Conservation (phyloP, 441 rosid species). For the Manihot esculenta region DNA sequence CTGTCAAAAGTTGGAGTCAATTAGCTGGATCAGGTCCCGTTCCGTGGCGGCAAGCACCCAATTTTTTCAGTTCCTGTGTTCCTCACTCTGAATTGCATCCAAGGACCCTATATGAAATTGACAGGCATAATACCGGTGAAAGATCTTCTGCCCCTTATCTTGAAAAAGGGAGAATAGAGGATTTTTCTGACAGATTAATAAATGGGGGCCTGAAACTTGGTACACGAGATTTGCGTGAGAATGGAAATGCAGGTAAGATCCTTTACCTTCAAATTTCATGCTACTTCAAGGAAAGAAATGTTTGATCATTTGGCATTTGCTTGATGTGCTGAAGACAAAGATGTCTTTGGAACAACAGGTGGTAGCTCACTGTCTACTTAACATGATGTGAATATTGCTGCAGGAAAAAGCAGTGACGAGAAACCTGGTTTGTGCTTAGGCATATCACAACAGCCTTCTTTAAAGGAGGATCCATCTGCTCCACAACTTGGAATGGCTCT, state of each 20-base stretch:
- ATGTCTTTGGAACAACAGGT: background rate
- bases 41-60: conserved; percentile 81
- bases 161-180: conserved; percentile 61
- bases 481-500: conserved; percentile 44
- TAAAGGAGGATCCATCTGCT: conserved; percentile 58
- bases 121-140: conserved; percentile 44
- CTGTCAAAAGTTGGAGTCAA: conserved; percentile 64
- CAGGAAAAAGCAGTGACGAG: conserved; percentile 58
- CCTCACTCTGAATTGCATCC: conserved; percentile 59
- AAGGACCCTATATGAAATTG: conserved; percentile 51
- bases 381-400: conserved; percentile 26
- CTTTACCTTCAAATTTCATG: conserved; percentile 21
- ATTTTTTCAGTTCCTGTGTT: conserved; percentile 55
- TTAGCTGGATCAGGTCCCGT: conserved; percentile 76
- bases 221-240: conserved; percentile 43
- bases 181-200: conserved; percentile 55
- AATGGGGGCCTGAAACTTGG: conserved; percentile 58
- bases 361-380: conserved; percentile 6
- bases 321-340: conserved; percentile 15
- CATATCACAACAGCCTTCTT: conserved; percentile 42
- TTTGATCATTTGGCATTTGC: conserved; percentile 12
- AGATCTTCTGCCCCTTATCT: conserved; percentile 42
- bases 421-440: conserved; percentile 46
- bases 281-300: background rate
- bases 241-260: conserved; percentile 62